phyloP scores from a whole-genome alignment of 805 yeast species.

The Ogataea sp. region DNA sequence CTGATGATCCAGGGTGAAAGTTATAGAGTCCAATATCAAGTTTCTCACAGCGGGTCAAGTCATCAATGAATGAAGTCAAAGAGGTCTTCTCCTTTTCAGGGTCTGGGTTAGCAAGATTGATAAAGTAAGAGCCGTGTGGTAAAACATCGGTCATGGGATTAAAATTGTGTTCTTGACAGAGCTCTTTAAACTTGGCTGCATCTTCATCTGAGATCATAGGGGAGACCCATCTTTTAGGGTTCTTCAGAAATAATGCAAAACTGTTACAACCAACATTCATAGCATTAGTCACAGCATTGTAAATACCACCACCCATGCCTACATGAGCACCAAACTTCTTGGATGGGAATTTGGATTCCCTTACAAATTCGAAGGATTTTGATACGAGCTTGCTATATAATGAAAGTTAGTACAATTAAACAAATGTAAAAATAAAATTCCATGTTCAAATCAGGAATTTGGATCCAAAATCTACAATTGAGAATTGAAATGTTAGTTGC shows the following conservation, averaged over 20 bases:
- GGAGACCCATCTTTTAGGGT: conserved; percentile 87
- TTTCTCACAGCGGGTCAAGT: conserved; percentile 77
- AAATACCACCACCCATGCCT: conserved; percentile 65
- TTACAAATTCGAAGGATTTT: conserved; percentile 25
- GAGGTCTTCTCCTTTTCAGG: conserved; percentile 69
- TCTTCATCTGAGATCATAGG: conserved; percentile 67
- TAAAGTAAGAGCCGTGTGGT: conserved; percentile 94
- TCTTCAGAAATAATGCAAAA: conserved; percentile 85
- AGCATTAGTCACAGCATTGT: conserved; percentile 31
- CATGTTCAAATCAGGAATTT: neutral
- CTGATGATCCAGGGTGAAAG: conserved; percentile 87
- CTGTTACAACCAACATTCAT: conserved; percentile 58
- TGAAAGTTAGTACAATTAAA: neutral
- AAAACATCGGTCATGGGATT: conserved; percentile 72
- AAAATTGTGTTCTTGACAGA: conserved; percentile 57
- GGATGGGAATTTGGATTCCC: conserved; percentile 32
- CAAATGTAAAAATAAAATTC: neutral
- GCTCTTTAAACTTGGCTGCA: conserved; percentile 51
- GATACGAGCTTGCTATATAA: neutral
- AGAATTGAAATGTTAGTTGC: no score
- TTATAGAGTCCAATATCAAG: conserved; percentile 81
- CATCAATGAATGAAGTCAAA: conserved; percentile 74
- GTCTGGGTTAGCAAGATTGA: conserved; percentile 90
- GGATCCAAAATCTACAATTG: no score
- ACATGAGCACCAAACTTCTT: conserved; percentile 86